Evolutionary conservation across 148 eudicot genomes (phyloP).

Genomic region (Arbutus unedo): DNA sequence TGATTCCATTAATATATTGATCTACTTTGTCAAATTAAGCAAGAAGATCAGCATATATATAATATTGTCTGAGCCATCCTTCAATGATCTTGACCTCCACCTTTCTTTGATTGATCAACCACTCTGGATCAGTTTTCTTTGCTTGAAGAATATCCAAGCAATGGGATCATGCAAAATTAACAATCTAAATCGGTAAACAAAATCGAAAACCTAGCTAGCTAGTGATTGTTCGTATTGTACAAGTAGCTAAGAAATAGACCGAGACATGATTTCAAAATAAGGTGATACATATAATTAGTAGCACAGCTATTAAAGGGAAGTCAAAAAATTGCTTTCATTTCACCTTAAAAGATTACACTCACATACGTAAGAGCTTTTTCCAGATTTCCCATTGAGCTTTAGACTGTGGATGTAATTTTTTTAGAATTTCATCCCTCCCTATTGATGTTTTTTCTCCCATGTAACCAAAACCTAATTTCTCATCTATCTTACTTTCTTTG

Average conservation of each 20-base stretch:
- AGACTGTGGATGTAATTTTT: too few relatives aligned
- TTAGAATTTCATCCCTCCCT: too few relatives aligned
- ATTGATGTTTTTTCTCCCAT: too few relatives aligned
- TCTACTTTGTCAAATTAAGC: neutral
- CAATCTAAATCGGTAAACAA: neutral
- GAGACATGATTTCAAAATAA: neutral
- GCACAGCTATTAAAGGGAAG: neutral
- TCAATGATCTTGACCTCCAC: slow-evolving; percentile 35
- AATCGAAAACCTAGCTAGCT: neutral
- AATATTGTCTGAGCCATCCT: slow-evolving; percentile 40
- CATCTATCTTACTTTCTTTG: too few relatives aligned
- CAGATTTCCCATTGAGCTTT: too few relatives aligned
- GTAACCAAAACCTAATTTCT: too few relatives aligned
- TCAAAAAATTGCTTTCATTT: neutral
- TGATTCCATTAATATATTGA: neutral
- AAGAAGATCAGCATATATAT: slow-evolving; percentile 22
- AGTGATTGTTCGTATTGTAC: neutral
- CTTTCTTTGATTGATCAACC: slow-evolving; percentile 37
- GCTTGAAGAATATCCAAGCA: slow-evolving; percentile 38
- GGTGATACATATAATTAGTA: neutral
- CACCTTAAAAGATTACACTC: neutral
- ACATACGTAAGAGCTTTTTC: too few relatives aligned
- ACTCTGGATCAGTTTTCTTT: slow-evolving; percentile 37
- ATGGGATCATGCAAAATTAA: slow-evolving; percentile 43
- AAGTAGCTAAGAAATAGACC: neutral